A percentile compares a stretch with the other conserved stretches of the same genome.
phyloP scores from a whole-genome alignment of 179 eudicot species.

The Nepenthes alata region DNA sequence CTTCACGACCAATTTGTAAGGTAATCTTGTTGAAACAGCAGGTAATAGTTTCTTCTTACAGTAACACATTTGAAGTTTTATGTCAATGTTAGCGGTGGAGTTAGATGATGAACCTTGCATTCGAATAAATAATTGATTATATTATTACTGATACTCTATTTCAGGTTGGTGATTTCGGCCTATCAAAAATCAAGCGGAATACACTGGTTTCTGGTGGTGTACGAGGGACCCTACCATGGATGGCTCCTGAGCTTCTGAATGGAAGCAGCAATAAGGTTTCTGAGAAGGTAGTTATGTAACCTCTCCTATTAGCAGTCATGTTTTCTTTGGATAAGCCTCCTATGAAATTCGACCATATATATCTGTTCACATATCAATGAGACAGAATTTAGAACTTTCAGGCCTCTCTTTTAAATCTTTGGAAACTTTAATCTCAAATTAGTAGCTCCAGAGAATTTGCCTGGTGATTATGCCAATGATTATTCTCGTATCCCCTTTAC shows the following conservation, averaged over 20 bases:
- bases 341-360: no score
- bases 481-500: not conserved
- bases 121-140: not conserved
- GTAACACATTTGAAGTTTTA: not conserved
- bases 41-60: not conserved
- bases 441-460: not conserved
- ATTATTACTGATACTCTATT: not conserved
- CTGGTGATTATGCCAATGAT: not conserved
- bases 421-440: no score
- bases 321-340: not conserved
- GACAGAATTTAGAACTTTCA: no score
- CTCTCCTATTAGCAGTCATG: not conserved
- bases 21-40: not conserved
- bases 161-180: conserved; percentile 16
- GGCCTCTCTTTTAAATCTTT: no score
- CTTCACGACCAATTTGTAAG: conserved; percentile 11
- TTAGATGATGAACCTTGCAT: not conserved
- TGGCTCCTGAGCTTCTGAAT: conserved; percentile 13
- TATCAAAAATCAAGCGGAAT: conserved; percentile 13
- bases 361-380: no score
- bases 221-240: conserved; percentile 16
- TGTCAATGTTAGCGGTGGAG: not conserved
- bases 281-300: conserved; percentile 6
- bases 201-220: conserved; percentile 16
- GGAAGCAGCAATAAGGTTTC: conserved; percentile 14